Base-by-base conservation (phyloP, 164 flowering plant genomes). In the Vitis cinerea region DNA sequence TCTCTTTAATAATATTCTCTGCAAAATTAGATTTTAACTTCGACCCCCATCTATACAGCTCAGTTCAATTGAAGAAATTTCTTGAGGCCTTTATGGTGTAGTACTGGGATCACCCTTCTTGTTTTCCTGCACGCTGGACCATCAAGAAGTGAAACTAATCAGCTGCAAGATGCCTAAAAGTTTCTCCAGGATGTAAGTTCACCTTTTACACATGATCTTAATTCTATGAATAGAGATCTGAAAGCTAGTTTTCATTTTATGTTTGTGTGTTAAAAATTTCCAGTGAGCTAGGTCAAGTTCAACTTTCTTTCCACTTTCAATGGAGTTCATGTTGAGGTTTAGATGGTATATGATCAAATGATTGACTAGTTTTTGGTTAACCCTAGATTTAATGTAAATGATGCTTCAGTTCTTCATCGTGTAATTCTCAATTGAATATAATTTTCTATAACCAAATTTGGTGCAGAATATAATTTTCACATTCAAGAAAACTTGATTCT, bases 171-270 rank as follows among this genome's bases (percentile, higher is more conserved):
- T 51, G 70, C 48, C 59, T 59, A 31, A 19, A n/a, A 48, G 11
- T 49, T 71, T 30, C 59, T 50, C 31, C 15, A 10, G 27, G 14
- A 12, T 31, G 73, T 70, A 63, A 70, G 73, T 63, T 54, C 12
- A 61, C 16, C n/a, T 8, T 54, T 15, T 31, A 2, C 1, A 63
- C 15, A 23, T 52, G 27, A 23, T 30, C 13, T 14, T 60, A 9
- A 9, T 60, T 31, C 48, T 60, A 30, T 49, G 14, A 0, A 30
- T 30, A n/a, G 48, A 30, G n/a, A 10, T 30, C 9, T 5, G 16
- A 8, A 30, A 4, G 11, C 11, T 10, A 55, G 16, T 15, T 55
- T 16, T 19, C 59, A 55, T 51, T 10, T 10, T 51, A 51, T 12
- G 54, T 51, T 51, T 10, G 11, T 10, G 14, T 51, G 14, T 51